Evolutionary conservation across 2,329 filamentous ascomycete species (phyloP).

Genomic region (Phialocephala subalpina): DNA sequence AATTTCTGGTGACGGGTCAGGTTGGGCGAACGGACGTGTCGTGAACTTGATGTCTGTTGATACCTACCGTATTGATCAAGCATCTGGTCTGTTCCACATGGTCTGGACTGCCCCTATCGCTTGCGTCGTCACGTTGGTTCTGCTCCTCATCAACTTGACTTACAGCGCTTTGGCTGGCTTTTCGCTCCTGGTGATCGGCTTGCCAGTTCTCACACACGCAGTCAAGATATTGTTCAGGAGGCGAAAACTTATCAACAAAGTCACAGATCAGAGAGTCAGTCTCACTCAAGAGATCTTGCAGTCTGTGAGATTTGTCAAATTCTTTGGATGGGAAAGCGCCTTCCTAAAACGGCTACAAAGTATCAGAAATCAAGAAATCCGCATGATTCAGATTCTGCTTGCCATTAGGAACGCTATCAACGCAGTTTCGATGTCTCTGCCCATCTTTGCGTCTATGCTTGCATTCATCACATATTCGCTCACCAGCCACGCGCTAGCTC

Average conservation of each 20-base stretch:
- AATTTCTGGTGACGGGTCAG: conserved; percentile 73
- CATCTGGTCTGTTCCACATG: conserved; percentile 88
- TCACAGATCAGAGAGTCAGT: conserved; percentile 91
- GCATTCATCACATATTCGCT: conserved; percentile 86
- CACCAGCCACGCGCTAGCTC: conserved; percentile 71
- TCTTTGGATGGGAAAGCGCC: conserved; percentile 92
- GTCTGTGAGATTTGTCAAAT: conserved; percentile 94
- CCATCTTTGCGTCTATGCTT: conserved; percentile 94
- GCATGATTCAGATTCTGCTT: conserved; percentile 83
- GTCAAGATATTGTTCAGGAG: conserved; percentile 80
- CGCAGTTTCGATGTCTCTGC: conserved; percentile 67
- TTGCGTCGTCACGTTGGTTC: conserved; percentile 78
- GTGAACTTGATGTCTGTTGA: conserved; percentile 96
- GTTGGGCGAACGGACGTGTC: conserved; percentile 93
- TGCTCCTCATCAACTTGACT: conserved; percentile 86
- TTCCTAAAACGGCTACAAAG: conserved; percentile 80
- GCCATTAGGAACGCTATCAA: conserved; percentile 74
- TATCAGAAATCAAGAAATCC: conserved; percentile 80
- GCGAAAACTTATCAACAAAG: conserved; percentile 84
- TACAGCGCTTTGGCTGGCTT: conserved; percentile 93
- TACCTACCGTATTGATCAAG: conserved; percentile 90
- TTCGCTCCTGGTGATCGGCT: conserved; percentile 77
- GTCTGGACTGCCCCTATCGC: conserved; percentile 86
- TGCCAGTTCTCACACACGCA: conserved; percentile 79
- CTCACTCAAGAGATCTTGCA: conserved; percentile 92